Evolutionary conservation across 1,284 basidiomycete genomes (phyloP), one percentile per base, ranked within the genome.

Genomic region (Meripilus lineatus): DNA sequence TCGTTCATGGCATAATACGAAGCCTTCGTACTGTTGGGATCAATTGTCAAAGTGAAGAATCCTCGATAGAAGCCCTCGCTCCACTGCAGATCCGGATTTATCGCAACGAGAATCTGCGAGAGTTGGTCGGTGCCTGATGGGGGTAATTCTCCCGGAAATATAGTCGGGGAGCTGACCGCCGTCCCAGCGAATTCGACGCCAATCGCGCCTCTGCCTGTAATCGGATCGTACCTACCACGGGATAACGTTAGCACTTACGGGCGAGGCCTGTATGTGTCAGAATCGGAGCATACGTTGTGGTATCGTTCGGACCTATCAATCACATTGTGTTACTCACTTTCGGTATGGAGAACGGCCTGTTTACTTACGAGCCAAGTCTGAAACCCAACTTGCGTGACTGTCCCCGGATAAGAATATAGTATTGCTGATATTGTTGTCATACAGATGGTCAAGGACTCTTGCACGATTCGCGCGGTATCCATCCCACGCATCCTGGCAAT

Each of bases 181-280:
- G 81, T 81, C 2, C 80, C 81, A 2, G 79, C 80, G 53, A 84
- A 84, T 58, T 84, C 79, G 32, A 84, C 81, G 8, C 72, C 81
- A 37, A 80, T 67, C 0, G 76, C 71, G 10, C 79, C 79, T 10
- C 65, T 47, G 3, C 81, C 80, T 0, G 75, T 76, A 4, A 55
- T 49, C 5, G 77, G 65, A 55, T 83, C 62, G 61, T 83, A 82
- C 11, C 72, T 70, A 51, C 30, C n/a, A n/a, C 20, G 51, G 28
- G 21, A 46, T 41, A 47, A n/a, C n/a, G n/a, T n/a, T n/a, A n/a
- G n/a, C n/a, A n/a, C n/a, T n/a, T n/a, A n/a, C n/a, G n/a, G n/a
- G n/a, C n/a, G n/a, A n/a, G n/a, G n/a, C 10, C 10, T 10, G 10
- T 36, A 10, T 11, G 34, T 11, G 18, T 11, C 13, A 23, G 37